Conservation (phyloP, 75 land plant genomes). For the Picea glauca region DNA sequence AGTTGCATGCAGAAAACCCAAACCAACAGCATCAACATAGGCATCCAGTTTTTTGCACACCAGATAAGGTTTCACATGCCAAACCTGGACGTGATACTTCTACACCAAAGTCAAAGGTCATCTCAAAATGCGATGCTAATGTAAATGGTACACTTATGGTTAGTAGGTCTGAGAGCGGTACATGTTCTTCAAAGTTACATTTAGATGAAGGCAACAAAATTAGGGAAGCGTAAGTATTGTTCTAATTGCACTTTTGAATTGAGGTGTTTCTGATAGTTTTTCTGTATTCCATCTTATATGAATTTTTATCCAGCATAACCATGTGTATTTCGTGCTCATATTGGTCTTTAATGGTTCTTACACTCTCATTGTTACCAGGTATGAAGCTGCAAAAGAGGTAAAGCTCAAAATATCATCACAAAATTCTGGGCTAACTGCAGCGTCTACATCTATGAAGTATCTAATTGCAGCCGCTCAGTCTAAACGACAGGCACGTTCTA, state of each 20-base stretch:
- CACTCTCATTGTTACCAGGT: slow-evolving; percentile 21
- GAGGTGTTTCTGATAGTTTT: neutral
- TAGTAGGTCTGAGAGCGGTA: neutral
- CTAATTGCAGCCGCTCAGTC: slow-evolving; percentile 25
- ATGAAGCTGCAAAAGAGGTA: slow-evolving; percentile 20
- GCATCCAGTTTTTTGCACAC: neutral
- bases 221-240: slow-evolving; percentile 23
- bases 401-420: slow-evolving; percentile 6
- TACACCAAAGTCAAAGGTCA: neutral
- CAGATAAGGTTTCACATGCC: slow-evolving; percentile 8
- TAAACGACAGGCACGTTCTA: slow-evolving; percentile 14
- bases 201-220: slow-evolving; percentile 18
- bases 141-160: neutral
- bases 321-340: slow-evolving; percentile 1
- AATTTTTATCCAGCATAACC: neutral
- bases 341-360: neutral
- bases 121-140: slow-evolving; percentile 1
- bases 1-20: neutral
- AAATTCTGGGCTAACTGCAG: slow-evolving; percentile 3
- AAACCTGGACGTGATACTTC: slow-evolving; percentile 1
- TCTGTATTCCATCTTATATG: slow-evolving; percentile 1
- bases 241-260: neutral
- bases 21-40: slow-evolving; percentile 4
- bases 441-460: slow-evolving; percentile 20
- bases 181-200: slow-evolving; percentile 7